Conservation (phyloP, 306 rosid species). For the Medicago ruthenica region DNA sequence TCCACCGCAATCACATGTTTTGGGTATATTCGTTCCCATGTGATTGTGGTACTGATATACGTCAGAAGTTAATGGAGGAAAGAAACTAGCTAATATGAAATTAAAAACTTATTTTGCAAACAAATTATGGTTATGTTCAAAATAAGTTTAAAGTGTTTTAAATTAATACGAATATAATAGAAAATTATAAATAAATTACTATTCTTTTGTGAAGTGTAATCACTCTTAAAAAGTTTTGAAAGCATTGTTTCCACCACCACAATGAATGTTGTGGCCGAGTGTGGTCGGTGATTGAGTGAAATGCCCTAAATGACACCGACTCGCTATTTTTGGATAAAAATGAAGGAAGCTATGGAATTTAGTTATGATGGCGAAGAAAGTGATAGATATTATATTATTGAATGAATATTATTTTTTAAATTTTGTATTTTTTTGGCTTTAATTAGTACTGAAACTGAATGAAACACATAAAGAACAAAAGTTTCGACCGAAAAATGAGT, state of each 20-base stretch:
- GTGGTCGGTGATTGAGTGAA: not conserved
- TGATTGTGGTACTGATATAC: no score
- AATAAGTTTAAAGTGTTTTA: not conserved
- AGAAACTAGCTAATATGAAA: not conserved
- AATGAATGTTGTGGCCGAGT: no score
- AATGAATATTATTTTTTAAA: not conserved
- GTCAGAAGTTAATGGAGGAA: no score
- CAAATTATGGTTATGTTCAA: not conserved
- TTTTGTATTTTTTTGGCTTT: no score
- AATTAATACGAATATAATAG: no score
- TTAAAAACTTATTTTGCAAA: not conserved
- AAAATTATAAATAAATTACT: no score
- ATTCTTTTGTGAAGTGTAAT: no score
- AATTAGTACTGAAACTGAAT: no score
- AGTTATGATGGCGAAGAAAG: slow-evolving; percentile 22
- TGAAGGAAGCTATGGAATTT: slow-evolving; percentile 22
- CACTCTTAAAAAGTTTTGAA: no score
- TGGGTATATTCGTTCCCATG: not conserved
- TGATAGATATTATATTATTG: not conserved
- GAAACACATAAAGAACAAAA: no score
- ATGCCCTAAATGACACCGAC: slow-evolving; percentile 6
- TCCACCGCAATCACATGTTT: not conserved
- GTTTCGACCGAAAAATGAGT: no score
- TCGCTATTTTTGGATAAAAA: slow-evolving; percentile 34
- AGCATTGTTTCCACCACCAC: no score